Conservation (phyloP, 129 eudicot genomes). For the Centella asiatica region DNA sequence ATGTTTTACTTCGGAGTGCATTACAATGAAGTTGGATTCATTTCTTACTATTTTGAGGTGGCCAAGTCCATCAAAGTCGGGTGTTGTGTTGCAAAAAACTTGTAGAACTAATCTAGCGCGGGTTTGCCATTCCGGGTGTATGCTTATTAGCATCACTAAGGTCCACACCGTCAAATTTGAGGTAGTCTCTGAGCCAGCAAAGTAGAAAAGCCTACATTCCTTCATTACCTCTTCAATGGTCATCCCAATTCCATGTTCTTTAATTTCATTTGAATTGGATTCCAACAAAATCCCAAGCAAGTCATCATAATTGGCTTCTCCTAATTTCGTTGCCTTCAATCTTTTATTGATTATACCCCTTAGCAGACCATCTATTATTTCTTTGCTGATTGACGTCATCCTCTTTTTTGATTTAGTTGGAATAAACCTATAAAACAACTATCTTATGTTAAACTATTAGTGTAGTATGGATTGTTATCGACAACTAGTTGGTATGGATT, state of each 20-base stretch:
- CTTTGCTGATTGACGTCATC: neutral
- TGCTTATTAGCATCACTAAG: conserved; percentile 54
- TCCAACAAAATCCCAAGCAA: conserved; percentile 31
- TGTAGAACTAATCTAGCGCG: conserved; percentile 45
- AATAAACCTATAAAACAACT: neutral
- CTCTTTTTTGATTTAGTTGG: neutral
- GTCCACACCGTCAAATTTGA: conserved; percentile 55
- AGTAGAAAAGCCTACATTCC: conserved; percentile 64
- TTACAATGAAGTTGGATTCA: neutral
- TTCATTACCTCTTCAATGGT: conserved; percentile 43
- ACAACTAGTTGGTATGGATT: too few relatives aligned
- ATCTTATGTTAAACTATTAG: neutral
- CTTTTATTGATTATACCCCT: neutral
- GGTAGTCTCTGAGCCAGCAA: conserved; percentile 69
- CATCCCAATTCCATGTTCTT: conserved; percentile 28
- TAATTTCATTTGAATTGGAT: conserved; percentile 30
- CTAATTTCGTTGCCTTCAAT: neutral
- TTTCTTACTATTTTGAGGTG: conserved; percentile 55
- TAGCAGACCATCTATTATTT: neutral
- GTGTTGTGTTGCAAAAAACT: conserved; percentile 37
- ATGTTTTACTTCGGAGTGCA: neutral
- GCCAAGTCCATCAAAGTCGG: conserved; percentile 40
- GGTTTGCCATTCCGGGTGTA: conserved; percentile 50
- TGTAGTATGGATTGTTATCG: neutral
- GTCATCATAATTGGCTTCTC: conserved; percentile 11